phyloP scores from a whole-genome alignment of 176 grass and related monocot genomes.

The Avena eriantha region DNA sequence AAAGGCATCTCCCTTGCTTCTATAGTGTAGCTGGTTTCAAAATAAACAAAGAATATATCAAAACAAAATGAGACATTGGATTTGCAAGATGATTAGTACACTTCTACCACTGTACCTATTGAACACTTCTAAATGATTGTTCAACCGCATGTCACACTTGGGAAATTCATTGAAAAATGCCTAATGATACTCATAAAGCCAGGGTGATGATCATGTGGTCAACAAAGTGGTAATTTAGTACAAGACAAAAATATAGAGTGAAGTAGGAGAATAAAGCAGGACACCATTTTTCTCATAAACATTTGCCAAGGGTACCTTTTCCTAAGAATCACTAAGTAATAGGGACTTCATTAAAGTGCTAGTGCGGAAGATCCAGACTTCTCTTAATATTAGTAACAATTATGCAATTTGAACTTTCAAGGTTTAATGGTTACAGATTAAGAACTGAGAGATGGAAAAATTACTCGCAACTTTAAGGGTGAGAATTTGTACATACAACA shows the following conservation, averaged over 20 bases:
- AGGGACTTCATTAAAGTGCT: neutral
- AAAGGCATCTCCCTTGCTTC: too few species aligned
- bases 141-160: too few species aligned
- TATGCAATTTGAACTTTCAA: conserved; percentile 16
- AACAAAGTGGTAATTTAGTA: neutral
- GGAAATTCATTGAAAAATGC: too few species aligned
- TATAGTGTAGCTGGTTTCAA: too few species aligned
- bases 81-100: too few species aligned
- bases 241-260: neutral
- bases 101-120: too few species aligned
- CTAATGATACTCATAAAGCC: neutral
- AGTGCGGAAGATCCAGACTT: conserved; percentile 22
- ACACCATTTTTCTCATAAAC: neutral
- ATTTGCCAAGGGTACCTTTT: neutral
- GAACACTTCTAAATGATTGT: too few species aligned
- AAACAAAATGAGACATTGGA: too few species aligned
- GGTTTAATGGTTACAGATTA: neutral
- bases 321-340: conserved; percentile 10
- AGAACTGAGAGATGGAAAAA: conserved; percentile 21
- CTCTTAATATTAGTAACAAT: neutral
- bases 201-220: neutral
- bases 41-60: too few species aligned
- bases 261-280: neutral
- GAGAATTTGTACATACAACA: conserved; percentile 65
- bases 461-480: conserved; percentile 16